These are phyloP conservation scores for Pilatotrama ljubarskyi DNA, from an alignment of 768 basidiomycete genomes.

Conservation along the genomic window DNA sequence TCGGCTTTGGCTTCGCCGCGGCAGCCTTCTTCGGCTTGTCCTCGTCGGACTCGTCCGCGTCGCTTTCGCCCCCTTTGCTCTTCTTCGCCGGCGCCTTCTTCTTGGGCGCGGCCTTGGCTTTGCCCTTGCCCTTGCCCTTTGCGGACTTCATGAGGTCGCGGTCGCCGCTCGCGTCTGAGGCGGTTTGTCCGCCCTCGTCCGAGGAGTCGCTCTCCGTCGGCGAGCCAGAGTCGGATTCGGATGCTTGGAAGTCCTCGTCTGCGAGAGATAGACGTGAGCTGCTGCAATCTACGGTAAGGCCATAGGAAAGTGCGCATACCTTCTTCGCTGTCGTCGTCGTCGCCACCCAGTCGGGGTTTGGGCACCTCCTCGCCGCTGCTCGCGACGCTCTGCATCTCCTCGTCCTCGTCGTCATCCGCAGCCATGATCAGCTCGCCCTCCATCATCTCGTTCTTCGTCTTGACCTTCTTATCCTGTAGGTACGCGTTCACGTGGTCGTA, in stretches of 20 bases:
- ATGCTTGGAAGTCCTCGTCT: conserved; percentile 93
- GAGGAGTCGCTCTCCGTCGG: conserved; percentile 73
- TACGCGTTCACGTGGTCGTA: conserved; percentile 84
- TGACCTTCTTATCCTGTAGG: conserved; percentile 87
- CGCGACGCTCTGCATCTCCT: conserved; percentile 81
- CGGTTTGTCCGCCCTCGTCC: conserved; percentile 71
- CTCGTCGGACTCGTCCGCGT: conserved; percentile 39
- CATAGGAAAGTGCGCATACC: conserved; percentile 40
- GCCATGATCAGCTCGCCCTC: conserved; percentile 79
- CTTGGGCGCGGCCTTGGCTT: conserved; percentile 31
- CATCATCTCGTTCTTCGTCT: conserved; percentile 94
- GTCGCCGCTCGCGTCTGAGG: conserved; percentile 84
- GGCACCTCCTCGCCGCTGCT: conserved; percentile 67
- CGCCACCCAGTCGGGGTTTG: conserved; percentile 48
- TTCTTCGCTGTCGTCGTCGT: conserved; percentile 80
- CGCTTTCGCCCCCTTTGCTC: conserved; percentile 30
- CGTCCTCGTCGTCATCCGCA: conserved; percentile 71
- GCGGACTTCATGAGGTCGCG: conserved; percentile 52
- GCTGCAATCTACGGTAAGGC: not conserved
- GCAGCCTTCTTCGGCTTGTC: conserved; percentile 49
- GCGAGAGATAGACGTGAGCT: not conserved
- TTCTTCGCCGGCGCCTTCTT: conserved; percentile 38
- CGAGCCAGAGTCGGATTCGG: conserved; percentile 84
- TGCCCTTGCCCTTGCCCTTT: conserved; percentile 39
- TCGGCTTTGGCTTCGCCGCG: conserved; percentile 53